phyloP scores from a whole-genome alignment of 257 asterid species.

The Solanum neorickii region DNA sequence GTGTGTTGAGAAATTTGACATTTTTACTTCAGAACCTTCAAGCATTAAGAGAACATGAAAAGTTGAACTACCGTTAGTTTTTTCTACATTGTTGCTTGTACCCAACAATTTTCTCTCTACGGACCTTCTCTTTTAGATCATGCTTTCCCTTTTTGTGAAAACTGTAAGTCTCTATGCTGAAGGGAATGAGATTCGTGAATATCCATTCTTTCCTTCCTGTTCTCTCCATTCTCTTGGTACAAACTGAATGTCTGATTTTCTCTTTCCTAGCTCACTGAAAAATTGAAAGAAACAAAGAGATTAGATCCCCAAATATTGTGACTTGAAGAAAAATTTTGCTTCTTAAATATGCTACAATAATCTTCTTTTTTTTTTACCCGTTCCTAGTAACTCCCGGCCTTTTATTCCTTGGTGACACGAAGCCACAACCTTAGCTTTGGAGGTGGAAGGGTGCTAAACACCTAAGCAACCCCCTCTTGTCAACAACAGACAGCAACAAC shows the following conservation, averaged over 20 bases:
- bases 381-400: neutral
- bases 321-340: neutral
- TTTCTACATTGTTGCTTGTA: neutral
- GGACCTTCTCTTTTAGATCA: neutral
- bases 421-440: neutral
- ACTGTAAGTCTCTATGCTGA: neutral
- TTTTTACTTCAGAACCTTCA: neutral
- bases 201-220: neutral
- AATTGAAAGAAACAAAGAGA: neutral
- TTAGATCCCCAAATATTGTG: neutral
- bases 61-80: neutral
- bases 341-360: neutral
- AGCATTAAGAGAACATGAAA: neutral
- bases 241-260: neutral
- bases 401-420: neutral
- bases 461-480: neutral
- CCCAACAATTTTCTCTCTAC: neutral
- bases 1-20: neutral
- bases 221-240: neutral
- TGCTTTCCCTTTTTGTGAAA: neutral
- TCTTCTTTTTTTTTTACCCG: neutral
- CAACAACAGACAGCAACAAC: neutral
- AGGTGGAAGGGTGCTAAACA: neutral
- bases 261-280: neutral
- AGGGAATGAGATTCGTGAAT: neutral